These are phyloP conservation scores for Pestalotiopsis sp. DNA, from an alignment of 2,329 filamentous ascomycete species.

Conservation along the genomic window DNA sequence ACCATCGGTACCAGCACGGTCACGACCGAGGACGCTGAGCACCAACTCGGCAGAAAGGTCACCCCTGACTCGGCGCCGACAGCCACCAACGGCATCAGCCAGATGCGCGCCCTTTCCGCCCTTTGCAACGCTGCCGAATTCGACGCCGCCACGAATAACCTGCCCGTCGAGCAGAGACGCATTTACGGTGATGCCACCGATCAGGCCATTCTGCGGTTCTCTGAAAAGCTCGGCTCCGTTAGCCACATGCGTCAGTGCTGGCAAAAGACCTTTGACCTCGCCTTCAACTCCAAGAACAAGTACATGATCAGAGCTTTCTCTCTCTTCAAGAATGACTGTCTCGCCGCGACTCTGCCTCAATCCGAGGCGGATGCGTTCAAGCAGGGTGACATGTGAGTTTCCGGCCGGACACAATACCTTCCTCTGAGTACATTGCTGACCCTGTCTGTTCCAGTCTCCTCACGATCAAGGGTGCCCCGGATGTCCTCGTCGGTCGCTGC, in stretches of 20 bases:
- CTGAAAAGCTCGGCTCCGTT: conserved; percentile 65
- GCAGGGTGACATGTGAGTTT: conserved; percentile 38
- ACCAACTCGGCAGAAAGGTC: conserved; percentile 34
- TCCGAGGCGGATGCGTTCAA: conserved; percentile 37
- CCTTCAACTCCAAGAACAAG: conserved; percentile 85
- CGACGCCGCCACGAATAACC: conserved; percentile 63
- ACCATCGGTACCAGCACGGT: conserved; percentile 56
- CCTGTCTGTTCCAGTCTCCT: conserved; percentile 48
- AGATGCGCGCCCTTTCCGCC: conserved; percentile 63
- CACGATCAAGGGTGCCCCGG: conserved; percentile 80
- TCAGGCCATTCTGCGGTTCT: conserved; percentile 72
- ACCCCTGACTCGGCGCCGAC: conserved; percentile 26
- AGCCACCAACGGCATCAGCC: conserved; percentile 49
- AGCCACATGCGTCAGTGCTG: conserved; percentile 62
- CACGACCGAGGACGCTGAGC: conserved; percentile 52
- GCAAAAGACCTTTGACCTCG: conserved; percentile 67
- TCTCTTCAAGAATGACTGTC: conserved; percentile 39
- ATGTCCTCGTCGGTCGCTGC: conserved; percentile 70
- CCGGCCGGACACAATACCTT: neutral
- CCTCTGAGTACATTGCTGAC: neutral
- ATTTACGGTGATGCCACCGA: conserved; percentile 79
- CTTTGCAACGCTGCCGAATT: conserved; percentile 79
- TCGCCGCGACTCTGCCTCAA: conserved; percentile 39
- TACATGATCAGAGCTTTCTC: conserved; percentile 72
- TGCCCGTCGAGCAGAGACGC: conserved; percentile 62